Evolutionary conservation across 139 green algal genomes (phyloP), one percentile per base, ranked within the genome.

Genomic region (Picochlorum costavermella): DNA sequence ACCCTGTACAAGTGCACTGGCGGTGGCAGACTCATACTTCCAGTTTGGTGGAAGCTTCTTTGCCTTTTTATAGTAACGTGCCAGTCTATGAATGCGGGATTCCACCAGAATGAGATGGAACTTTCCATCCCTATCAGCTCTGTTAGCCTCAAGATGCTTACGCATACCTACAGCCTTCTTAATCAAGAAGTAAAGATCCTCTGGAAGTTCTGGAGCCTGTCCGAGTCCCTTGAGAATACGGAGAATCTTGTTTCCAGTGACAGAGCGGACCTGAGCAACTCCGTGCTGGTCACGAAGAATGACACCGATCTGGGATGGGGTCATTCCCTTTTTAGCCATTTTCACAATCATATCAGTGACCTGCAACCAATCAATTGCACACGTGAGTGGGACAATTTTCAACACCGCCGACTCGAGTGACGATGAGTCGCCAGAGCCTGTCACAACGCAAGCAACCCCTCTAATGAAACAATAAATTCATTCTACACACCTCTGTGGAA

Each of bases 131-230:
- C 90, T 95, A 80, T 98, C 92, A 44, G 63, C 61, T 71, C 94
- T 80, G 92, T 91, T 95, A 60, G 86, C 73, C 70, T 99, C 94
- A 79, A 99, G 69, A 72, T 99, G 94, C 92, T 99, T 98, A 68
- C 93, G 83, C 75, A 98, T 92, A 64, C 84, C 83, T 64, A 96
- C 88, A 13, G 88, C 87, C 86, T 99, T 98, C 86, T 99, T 99
- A 86, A 98, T 98, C 40, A 99, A 68, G 83, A 88, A 84, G 84
- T 98, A 99, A 64, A 98, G 81, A 77, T 99, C 94, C 83, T 98
- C 94, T 13, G 94, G 94, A 60, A 99, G 88, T 75, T 97, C 92
- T 33, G 94, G 92, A 14, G 85, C 94, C 50, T 98, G 81, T 48
- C 94, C 85, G 53, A 56, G 49, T 20, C 70, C 85, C 84, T 95